These are phyloP conservation scores for Adenanthera pavonina DNA, from an alignment of 306 rosid species.

Conservation along the genomic window DNA sequence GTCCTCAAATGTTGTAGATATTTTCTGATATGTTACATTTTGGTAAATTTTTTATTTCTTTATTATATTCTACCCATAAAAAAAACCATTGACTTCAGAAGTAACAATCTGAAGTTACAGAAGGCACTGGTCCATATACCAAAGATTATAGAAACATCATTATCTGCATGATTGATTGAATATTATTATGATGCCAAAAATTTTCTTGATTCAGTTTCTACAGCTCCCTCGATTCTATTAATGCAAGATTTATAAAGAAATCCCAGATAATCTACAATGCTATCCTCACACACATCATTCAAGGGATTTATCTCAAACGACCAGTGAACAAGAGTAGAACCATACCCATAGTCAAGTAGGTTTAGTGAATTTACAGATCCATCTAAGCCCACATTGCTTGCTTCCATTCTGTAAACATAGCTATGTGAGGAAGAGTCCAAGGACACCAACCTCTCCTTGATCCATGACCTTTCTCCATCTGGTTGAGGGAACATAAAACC, in stretches of 20 bases:
- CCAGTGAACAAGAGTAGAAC: slow-evolving; percentile 72
- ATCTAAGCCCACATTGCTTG: slow-evolving; percentile 80
- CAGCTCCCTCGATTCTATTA: slow-evolving; percentile 69
- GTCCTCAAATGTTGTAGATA: too few species aligned
- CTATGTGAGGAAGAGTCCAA: slow-evolving; percentile 56
- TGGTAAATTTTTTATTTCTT: too few species aligned
- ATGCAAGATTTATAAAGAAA: slow-evolving; percentile 79
- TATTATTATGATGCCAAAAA: slow-evolving; percentile 29
- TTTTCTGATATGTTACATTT: too few species aligned
- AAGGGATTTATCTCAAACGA: slow-evolving; percentile 67
- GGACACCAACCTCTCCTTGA: slow-evolving; percentile 75
- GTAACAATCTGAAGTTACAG: neutral
- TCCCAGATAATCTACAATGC: slow-evolving; percentile 66
- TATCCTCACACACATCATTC: slow-evolving; percentile 60
- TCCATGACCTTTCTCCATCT: slow-evolving; percentile 90
- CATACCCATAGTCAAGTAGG: slow-evolving; percentile 66
- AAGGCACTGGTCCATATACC: neutral
- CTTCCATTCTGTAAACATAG: slow-evolving; percentile 73
- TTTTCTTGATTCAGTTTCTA: slow-evolving; percentile 53
- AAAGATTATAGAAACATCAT: neutral
- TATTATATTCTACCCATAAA: too few species aligned
- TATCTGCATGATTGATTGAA: slow-evolving; percentile 16
- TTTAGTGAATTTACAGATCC: slow-evolving; percentile 70
- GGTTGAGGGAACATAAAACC: slow-evolving; percentile 85
- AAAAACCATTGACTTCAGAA: neutral